Conservation (phyloP, 805 yeast genomes). For the Cyberlindnera sargentensis region DNA sequence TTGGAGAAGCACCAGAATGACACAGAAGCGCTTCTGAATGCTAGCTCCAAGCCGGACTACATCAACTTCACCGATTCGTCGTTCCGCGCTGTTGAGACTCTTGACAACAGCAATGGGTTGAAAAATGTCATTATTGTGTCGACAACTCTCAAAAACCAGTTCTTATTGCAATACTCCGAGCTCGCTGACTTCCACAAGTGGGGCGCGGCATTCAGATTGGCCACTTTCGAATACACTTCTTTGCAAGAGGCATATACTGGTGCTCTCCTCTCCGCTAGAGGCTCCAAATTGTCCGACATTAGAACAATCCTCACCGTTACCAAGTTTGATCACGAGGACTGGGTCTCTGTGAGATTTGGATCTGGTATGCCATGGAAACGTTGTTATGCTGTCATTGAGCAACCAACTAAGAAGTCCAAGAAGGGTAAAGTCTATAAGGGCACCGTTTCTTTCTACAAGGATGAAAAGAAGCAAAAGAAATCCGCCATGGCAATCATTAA, state of each 20-base stretch:
- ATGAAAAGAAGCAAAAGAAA: constrained; percentile 67
- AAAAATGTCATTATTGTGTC: constrained; percentile 76
- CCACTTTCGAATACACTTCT: constrained; percentile 73
- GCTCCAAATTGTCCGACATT: constrained; percentile 80
- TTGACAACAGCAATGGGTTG: constrained; percentile 60
- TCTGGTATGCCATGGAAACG: constrained; percentile 97
- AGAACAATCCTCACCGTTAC: constrained; percentile 79
- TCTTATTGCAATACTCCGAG: constrained; percentile 69
- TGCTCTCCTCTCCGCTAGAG: constrained; percentile 86
- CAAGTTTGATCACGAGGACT: constrained; percentile 82
- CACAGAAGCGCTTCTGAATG: constrained; percentile 41
- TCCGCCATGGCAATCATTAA: constrained; percentile 74
- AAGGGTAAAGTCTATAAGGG: constrained; percentile 34
- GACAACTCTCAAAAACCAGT: constrained; percentile 87
- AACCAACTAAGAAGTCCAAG: constrained; percentile 44
- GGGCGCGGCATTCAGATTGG: constrained; percentile 77
- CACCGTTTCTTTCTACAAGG: constrained; percentile 58
- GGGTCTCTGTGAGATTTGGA: constrained; percentile 93
- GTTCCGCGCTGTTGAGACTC: constrained; percentile 59
- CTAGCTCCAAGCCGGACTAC: constrained; percentile 74
- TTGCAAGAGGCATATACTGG: constrained; percentile 97
- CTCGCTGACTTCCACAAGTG: constrained; percentile 60
- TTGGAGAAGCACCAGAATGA: constrained; percentile 43
- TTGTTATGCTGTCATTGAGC: constrained; percentile 85
- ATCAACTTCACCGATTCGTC: constrained; percentile 88